A percentile compares a stretch with the other conserved stretches of the same genome.
phyloP scores from a whole-genome alignment of 2,329 filamentous ascomycete genomes.

The Xylariales sp. region DNA sequence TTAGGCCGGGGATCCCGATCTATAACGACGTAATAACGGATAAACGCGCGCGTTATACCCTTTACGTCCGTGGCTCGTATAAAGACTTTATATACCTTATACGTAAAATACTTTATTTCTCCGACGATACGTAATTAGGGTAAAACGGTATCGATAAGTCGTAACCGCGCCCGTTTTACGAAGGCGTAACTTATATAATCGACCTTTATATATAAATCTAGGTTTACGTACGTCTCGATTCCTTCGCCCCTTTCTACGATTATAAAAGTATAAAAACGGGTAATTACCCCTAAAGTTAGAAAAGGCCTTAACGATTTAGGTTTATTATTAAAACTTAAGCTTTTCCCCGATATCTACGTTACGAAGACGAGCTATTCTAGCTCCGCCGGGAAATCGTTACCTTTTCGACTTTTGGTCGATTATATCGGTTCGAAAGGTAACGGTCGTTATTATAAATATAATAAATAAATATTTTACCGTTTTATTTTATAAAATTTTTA shows the following conservation, averaged over 20 bases:
- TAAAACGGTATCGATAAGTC: no score
- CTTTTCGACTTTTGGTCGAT: no score
- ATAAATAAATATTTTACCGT: no score
- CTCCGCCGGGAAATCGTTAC: background rate
- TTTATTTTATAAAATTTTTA: no score
- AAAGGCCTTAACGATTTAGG: conserved; percentile 1
- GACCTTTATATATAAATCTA: conserved; percentile 1
- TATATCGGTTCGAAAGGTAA: no score
- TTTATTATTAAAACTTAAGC: background rate
- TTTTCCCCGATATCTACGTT: background rate
- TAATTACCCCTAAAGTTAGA: background rate
- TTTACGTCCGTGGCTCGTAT: background rate
- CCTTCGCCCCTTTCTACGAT: no score
- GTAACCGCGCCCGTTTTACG: no score
- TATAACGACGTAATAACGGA: no score
- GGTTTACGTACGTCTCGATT: no score
- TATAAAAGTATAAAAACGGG: conserved; percentile 1
- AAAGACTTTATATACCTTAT: background rate
- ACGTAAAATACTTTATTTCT: background rate
- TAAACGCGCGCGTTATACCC: background rate
- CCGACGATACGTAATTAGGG: background rate
- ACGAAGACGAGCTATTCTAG: background rate
- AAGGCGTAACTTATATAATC: conserved; percentile 2
- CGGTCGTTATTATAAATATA: no score
- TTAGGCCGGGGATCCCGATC: no score